phyloP scores from a whole-genome alignment of 2,329 filamentous ascomycete genomes.

The Fusarium penzigii region DNA sequence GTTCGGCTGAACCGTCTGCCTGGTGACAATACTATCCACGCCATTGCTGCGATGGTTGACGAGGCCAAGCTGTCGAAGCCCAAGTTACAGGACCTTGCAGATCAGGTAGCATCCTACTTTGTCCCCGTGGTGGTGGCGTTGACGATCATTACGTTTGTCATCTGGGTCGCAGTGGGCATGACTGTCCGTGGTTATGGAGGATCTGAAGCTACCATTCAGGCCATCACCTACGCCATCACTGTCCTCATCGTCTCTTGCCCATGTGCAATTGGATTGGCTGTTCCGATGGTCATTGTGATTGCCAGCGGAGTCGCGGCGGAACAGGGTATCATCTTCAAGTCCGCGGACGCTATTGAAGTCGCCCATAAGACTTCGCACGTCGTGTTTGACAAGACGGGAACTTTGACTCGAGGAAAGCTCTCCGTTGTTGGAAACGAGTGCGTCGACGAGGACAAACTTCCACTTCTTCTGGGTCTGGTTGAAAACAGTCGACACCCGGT shows the following conservation, averaged over 20 bases:
- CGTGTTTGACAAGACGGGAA: conserved; percentile 82
- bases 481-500: conserved; percentile 53
- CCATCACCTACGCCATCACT: conserved; percentile 72
- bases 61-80: conserved; percentile 69
- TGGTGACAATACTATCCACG: conserved; percentile 69
- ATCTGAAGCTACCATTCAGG: conserved; percentile 54
- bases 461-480: conserved; percentile 35
- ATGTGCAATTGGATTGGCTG: conserved; percentile 72
- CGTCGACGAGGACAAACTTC: conserved; percentile 1
- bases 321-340: conserved; percentile 69
- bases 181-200: conserved; percentile 40
- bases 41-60: conserved; percentile 71
- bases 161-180: conserved; percentile 65
- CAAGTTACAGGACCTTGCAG: conserved; percentile 67
- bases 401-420: conserved; percentile 63
- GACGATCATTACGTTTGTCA: conserved; percentile 59
- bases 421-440: conserved; percentile 34
- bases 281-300: conserved; percentile 78
- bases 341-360: conserved; percentile 62
- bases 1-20: conserved; percentile 62
- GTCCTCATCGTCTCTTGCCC: conserved; percentile 77
- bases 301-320: conserved; percentile 66
- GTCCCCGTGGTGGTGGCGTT: conserved; percentile 64
- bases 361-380: conserved; percentile 64
- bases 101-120: conserved; percentile 67